phyloP scores from a whole-genome alignment of 441 rosid species.

The Bruguiera hainesii region DNA sequence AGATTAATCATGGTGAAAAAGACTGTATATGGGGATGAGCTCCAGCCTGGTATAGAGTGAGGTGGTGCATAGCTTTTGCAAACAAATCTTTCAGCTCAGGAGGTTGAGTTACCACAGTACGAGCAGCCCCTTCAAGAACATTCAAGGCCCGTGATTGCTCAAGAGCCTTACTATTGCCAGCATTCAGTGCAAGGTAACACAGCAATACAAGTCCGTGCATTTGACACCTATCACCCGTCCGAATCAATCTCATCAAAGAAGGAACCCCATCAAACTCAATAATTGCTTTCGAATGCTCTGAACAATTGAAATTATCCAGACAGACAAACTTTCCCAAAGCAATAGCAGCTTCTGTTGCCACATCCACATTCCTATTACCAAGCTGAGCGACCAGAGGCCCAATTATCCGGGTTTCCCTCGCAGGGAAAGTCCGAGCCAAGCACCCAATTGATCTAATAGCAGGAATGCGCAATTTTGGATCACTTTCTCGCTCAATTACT shows the following conservation, averaged over 20 bases:
- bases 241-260: slow-evolving; percentile 36
- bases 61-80: slow-evolving; percentile 41
- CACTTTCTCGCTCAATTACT: slow-evolving; percentile 38
- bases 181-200: slow-evolving; percentile 48
- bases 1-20: slow-evolving; percentile 14
- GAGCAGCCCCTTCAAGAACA: slow-evolving; percentile 45
- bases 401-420: slow-evolving; percentile 44
- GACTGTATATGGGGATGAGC: slow-evolving; percentile 37
- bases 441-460: slow-evolving; percentile 49
- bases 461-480: slow-evolving; percentile 33
- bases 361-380: slow-evolving; percentile 25
- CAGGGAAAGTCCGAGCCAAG: slow-evolving; percentile 56
- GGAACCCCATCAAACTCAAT: slow-evolving; percentile 52
- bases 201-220: slow-evolving; percentile 35
- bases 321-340: slow-evolving; percentile 52
- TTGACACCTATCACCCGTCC: slow-evolving; percentile 33
- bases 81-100: slow-evolving; percentile 49
- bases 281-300: slow-evolving; percentile 48
- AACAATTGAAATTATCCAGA: slow-evolving; percentile 49
- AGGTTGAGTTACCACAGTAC: slow-evolving; percentile 35
- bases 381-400: slow-evolving; percentile 42
- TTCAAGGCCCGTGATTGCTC: slow-evolving; percentile 48
- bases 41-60: slow-evolving; percentile 50
- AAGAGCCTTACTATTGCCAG: slow-evolving; percentile 50
- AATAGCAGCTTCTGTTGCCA: slow-evolving; percentile 46